phyloP scores from a whole-genome alignment of 140 eudicot species.

The Ambrosia hybrid region DNA sequence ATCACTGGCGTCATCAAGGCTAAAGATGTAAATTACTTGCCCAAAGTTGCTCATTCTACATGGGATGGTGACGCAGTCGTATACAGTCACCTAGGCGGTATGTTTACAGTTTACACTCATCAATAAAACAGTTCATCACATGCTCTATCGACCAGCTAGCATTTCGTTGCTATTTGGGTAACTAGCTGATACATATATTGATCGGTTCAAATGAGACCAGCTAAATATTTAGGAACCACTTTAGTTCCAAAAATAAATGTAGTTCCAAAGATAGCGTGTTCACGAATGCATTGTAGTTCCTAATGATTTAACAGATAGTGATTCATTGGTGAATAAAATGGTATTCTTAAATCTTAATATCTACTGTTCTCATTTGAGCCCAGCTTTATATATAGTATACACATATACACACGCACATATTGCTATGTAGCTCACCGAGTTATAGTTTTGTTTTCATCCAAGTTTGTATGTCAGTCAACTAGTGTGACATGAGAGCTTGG shows the following conservation, averaged over 20 bases:
- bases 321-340: neutral
- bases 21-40: constrained; percentile 65
- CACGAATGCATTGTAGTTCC: neutral
- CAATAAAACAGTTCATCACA: neutral
- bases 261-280: neutral
- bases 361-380: neutral
- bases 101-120: neutral
- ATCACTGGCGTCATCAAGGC: constrained; percentile 59
- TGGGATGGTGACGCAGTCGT: constrained; percentile 77
- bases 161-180: too few relatives aligned
- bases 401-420: neutral
- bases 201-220: neutral
- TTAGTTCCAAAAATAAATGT: neutral
- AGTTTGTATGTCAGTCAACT: too few relatives aligned
- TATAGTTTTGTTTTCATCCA: too few relatives aligned
- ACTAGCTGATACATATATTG: neutral
- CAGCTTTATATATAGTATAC: neutral
- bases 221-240: neutral
- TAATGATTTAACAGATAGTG: too few relatives aligned
- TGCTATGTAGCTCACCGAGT: too few relatives aligned
- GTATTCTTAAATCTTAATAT: neutral
- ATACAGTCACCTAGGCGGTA: constrained; percentile 68
- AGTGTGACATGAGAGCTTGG: too few relatives aligned
- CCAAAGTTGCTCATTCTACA: constrained; percentile 46
- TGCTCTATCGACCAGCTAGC: neutral